These are phyloP conservation scores for Vigna radiata DNA, from an alignment of 306 rosid genomes.

Conservation along the genomic window DNA sequence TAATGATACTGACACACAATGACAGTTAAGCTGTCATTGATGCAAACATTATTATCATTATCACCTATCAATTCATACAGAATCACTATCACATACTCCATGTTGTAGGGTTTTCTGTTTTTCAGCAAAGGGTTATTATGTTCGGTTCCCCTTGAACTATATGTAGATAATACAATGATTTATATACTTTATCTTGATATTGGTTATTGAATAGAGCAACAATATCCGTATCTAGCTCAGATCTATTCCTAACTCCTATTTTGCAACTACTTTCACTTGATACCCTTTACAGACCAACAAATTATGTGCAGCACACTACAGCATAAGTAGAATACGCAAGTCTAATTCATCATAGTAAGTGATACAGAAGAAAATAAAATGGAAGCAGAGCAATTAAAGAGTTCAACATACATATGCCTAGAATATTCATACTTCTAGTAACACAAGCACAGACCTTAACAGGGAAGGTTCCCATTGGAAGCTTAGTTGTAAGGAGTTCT, in stretches of 20 bases:
- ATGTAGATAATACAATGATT: neutral
- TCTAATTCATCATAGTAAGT: neutral
- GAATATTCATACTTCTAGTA: slow-evolving; percentile 31
- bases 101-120: neutral
- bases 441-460: slow-evolving; percentile 75
- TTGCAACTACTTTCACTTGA: slow-evolving; percentile 2
- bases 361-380: slow-evolving; percentile 35
- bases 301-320: slow-evolving; percentile 5
- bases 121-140: neutral
- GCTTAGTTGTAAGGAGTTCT: slow-evolving; percentile 96
- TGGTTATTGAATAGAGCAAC: slow-evolving; percentile 8
- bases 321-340: slow-evolving; percentile 10
- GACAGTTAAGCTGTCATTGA: no score
- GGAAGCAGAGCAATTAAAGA: slow-evolving; percentile 19
- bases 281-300: slow-evolving; percentile 21
- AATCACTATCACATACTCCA: neutral
- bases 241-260: slow-evolving; percentile 18
- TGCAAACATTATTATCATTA: no score
- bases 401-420: neutral
- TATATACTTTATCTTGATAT: neutral
- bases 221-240: slow-evolving; percentile 13
- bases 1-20: no score
- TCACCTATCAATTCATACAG: neutral
- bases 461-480: slow-evolving; percentile 96
- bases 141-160: slow-evolving; percentile 8